phyloP scores from a whole-genome alignment of 1,284 basidiomycete genomes.

The Exobasidium rhododendri region DNA sequence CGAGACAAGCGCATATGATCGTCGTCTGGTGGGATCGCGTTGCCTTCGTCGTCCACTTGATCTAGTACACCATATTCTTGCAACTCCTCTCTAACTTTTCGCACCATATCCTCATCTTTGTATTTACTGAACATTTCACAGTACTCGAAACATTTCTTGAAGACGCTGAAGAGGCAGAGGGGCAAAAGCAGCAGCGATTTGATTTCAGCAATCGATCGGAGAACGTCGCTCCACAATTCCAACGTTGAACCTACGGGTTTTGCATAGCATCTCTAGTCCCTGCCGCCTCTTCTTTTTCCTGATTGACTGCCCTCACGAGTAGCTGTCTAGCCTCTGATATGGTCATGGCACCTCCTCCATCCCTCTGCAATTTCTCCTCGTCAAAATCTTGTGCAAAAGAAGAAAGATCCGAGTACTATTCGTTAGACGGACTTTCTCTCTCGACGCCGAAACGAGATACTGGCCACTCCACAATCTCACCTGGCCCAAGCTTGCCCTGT shows the following conservation, averaged over 20 bases:
- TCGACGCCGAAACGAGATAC: background rate
- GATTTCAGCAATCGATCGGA: too few species aligned
- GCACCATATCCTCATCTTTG: background rate
- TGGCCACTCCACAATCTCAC: background rate
- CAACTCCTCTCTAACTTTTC: conserved; percentile 5
- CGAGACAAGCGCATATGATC: conserved; percentile 75
- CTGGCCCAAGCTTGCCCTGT: conserved; percentile 5
- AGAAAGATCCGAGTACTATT: background rate
- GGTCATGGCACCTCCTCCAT: conserved; percentile 6
- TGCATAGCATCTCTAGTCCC: background rate
- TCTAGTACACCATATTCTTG: conserved; percentile 7
- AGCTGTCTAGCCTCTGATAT: background rate
- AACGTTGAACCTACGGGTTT: background rate
- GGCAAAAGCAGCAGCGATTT: conserved; percentile 1
- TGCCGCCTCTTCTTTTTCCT: background rate
- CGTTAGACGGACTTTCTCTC: too few species aligned
- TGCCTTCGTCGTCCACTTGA: conserved; percentile 38
- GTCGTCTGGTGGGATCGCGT: conserved; percentile 19
- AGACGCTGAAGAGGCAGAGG: background rate
- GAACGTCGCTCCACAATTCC: too few species aligned
- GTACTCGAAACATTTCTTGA: conserved; percentile 13
- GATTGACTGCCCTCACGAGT: background rate
- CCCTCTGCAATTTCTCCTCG: background rate
- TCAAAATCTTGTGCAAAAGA: conserved; percentile 1
- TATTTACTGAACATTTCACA: conserved; percentile 5